Percentiles rank a stretch among this genome's conserved stretches.
Conservation (phyloP, 257 asterid genomes). For the Oldenlandia corymbosa region DNA sequence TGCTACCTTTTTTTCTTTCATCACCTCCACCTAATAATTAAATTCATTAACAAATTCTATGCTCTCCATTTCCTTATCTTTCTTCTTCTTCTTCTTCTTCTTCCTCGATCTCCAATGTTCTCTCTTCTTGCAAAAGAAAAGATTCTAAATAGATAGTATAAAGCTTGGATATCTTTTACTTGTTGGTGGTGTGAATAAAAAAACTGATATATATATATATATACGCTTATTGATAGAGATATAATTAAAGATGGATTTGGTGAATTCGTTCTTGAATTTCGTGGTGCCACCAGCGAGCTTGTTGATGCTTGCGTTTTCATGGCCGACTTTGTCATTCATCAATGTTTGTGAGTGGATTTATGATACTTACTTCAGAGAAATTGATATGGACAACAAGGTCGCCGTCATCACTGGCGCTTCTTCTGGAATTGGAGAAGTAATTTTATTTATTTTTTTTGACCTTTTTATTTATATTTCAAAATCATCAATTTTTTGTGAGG, state of each 20-base stretch:
- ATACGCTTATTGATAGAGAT: too few species aligned
- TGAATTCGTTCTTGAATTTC: slow-evolving; percentile 47
- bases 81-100: background rate
- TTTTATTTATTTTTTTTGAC: background rate
- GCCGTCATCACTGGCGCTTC: slow-evolving; percentile 89
- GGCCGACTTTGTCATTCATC: slow-evolving; percentile 80
- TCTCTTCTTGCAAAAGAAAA: too few species aligned
- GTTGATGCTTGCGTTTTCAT: slow-evolving; percentile 75
- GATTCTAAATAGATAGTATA: background rate
- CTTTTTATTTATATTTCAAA: too few species aligned
- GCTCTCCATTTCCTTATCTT: background rate
- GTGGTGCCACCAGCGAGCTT: slow-evolving; percentile 85
- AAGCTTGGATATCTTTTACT: too few species aligned
- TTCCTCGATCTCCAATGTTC: too few species aligned
- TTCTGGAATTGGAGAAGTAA: slow-evolving; percentile 94
- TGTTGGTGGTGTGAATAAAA: too few species aligned
- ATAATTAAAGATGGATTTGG: slow-evolving; percentile 36
- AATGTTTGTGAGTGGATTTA: slow-evolving; percentile 63
- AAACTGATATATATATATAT: too few species aligned
- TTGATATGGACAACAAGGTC: slow-evolving; percentile 64
- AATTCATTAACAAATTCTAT: too few species aligned
- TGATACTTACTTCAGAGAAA: slow-evolving; percentile 36
- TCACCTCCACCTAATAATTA: background rate
- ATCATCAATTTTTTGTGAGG: too few species aligned
- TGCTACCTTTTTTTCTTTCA: slow-evolving; percentile 8